Evolutionary conservation across 1,284 basidiomycete species (phyloP).

Genomic region (Moniliophthora roreri): DNA sequence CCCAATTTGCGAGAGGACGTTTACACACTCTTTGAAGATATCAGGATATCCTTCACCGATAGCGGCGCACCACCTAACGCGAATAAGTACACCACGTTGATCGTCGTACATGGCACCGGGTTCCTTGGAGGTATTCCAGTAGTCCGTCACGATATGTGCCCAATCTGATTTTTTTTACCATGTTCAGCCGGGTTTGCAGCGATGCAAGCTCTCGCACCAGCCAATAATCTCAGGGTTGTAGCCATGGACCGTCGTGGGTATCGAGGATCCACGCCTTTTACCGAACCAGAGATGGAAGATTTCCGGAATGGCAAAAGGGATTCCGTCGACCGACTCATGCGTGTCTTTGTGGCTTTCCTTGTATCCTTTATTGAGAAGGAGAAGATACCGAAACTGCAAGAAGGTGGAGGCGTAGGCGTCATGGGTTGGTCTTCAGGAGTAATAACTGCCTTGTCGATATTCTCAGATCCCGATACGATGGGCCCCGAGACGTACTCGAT

Average conservation of each 20-base stretch:
- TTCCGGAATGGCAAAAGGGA: slow-evolving; percentile 20
- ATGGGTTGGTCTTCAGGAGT: background rate
- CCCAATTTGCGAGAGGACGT: background rate
- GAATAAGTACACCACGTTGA: slow-evolving; percentile 30
- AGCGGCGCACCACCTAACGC: slow-evolving; percentile 28
- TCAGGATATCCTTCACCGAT: slow-evolving; percentile 28
- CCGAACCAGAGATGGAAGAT: slow-evolving; percentile 29
- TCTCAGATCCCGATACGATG: background rate
- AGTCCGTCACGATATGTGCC: background rate
- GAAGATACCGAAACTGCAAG: slow-evolving; percentile 23
- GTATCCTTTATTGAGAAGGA: slow-evolving; percentile 26
- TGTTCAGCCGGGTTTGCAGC: slow-evolving; percentile 27
- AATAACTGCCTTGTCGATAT: background rate
- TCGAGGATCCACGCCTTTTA: slow-evolving; percentile 32
- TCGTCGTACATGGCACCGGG: slow-evolving; percentile 30
- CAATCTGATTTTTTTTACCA: background rate
- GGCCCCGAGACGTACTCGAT: background rate
- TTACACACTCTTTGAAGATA: slow-evolving; percentile 1
- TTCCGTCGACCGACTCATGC: slow-evolving; percentile 27
- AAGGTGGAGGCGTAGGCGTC: slow-evolving; percentile 8
- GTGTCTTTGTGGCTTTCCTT: slow-evolving; percentile 26
- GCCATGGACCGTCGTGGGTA: slow-evolving; percentile 32
- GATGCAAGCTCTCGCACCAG: slow-evolving; percentile 19
- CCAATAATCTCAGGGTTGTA: slow-evolving; percentile 28
- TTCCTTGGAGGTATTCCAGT: slow-evolving; percentile 28